phyloP scores from a whole-genome alignment of 495 filamentous ascomycete genomes.

The Hyaloscypha variabilis region DNA sequence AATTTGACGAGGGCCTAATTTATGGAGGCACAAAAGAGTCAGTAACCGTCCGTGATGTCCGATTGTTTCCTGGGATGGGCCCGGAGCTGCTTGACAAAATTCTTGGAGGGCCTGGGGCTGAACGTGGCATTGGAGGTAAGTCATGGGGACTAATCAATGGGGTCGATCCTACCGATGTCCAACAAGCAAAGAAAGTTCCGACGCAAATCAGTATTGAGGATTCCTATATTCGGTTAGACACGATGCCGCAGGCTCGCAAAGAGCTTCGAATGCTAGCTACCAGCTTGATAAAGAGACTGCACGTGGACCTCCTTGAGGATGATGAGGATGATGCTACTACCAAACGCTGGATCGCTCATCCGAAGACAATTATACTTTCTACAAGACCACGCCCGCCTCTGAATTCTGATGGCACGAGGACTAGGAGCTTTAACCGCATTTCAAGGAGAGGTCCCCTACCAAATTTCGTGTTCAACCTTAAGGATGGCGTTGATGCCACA shows the following conservation, averaged over 20 bases:
- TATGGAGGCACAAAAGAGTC: conserved; percentile 52
- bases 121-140: conserved; percentile 67
- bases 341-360: conserved; percentile 66
- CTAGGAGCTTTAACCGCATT: conserved; percentile 59
- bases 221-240: conserved; percentile 70
- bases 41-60: conserved; percentile 68
- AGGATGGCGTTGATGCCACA: conserved; percentile 54
- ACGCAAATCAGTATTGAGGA: conserved; percentile 95
- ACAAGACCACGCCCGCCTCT: conserved; percentile 66
- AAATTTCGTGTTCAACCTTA: conserved; percentile 66
- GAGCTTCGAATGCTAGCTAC: conserved; percentile 64
- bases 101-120: conserved; percentile 67
- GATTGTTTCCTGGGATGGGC: conserved; percentile 60
- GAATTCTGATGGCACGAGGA: conserved; percentile 52
- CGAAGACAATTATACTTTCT: conserved; percentile 74
- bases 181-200: conserved; percentile 70
- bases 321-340: conserved; percentile 33
- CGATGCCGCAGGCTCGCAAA: conserved; percentile 54
- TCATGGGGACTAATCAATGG: conserved; percentile 65
- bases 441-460: conserved; percentile 76
- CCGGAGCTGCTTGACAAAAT: conserved; percentile 62
- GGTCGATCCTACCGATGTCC: conserved; percentile 66
- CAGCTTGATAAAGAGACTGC: conserved; percentile 80
- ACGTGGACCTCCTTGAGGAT: conserved; percentile 67
- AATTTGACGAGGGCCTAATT: conserved; percentile 42